A percentile compares a stretch with the other conserved stretches of the same genome.
These are phyloP conservation scores for Verticillium nonalfalfae DNA, from an alignment of 2,329 filamentous ascomycete genomes.

Conservation along the genomic window DNA sequence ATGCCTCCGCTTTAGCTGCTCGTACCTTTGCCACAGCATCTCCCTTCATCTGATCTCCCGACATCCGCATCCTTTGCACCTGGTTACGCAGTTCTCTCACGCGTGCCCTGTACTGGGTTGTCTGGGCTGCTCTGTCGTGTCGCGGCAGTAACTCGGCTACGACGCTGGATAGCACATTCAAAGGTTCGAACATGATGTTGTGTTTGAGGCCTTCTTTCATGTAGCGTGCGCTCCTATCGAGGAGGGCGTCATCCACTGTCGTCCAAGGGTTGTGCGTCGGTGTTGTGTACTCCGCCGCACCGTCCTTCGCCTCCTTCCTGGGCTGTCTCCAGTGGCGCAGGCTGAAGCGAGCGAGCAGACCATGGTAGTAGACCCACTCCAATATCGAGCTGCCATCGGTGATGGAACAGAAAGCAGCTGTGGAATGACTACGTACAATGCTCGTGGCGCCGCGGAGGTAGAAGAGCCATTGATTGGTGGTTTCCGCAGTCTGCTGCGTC, in stretches of 20 bases:
- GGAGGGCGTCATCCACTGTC: neutral
- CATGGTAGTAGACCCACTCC: slow-evolving; percentile 21
- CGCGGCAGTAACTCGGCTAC: neutral
- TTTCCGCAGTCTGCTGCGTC: slow-evolving; percentile 15
- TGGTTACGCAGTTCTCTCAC: neutral
- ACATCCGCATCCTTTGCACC: too few relatives aligned
- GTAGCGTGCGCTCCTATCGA: neutral
- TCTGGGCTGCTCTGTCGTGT: too few relatives aligned
- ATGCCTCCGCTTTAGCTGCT: neutral
- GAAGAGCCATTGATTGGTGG: slow-evolving; percentile 20
- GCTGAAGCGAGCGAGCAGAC: slow-evolving; percentile 19
- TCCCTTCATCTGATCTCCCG: neutral
- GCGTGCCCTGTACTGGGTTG: neutral
- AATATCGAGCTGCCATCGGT: slow-evolving; percentile 11
- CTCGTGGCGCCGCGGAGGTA: slow-evolving; percentile 18
- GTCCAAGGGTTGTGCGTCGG: too few relatives aligned
- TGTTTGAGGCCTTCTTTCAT: neutral
- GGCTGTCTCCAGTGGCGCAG: slow-evolving; percentile 17
- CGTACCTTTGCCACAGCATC: neutral
- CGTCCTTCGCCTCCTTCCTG: too few relatives aligned
- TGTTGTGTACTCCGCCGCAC: too few relatives aligned
- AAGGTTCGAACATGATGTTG: neutral
- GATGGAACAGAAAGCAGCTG: neutral
- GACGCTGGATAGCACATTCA: neutral
- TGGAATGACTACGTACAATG: slow-evolving; percentile 5